phyloP scores from a whole-genome alignment of 306 rosid genomes.

The Prunus persica region Prunus_persica_NCBIv2 NC_034010.1:20845001-20845500 shows the following conservation, averaged over 20 bases:
- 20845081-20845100: conserved; percentile 17
- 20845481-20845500: not conserved
- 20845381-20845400: not conserved
- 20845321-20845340: not conserved
- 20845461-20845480: not conserved
- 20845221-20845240: conserved; percentile 89
- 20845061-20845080: not conserved
- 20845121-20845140: conserved; percentile 17
- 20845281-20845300: conserved; percentile 88
- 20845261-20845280: conserved; percentile 79
- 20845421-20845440: not conserved
- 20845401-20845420: not conserved
- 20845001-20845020: conserved; percentile 26
- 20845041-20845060: not conserved
- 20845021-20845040: conserved; percentile 27
- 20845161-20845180: conserved; percentile 56
- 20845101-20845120: conserved; percentile 1
- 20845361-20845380: not conserved
- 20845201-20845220: conserved; percentile 81
- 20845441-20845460: not conserved
- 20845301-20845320: conserved; percentile 30
- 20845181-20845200: conserved; percentile 68
- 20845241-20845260: conserved; percentile 79
- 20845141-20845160: conserved; percentile 30
- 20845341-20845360: not conserved